Percentiles rank a stretch among this genome's conserved stretches.
phyloP scores from a whole-genome alignment of 352 stramenopile species.

The Phytophthora boehmeriae region DNA sequence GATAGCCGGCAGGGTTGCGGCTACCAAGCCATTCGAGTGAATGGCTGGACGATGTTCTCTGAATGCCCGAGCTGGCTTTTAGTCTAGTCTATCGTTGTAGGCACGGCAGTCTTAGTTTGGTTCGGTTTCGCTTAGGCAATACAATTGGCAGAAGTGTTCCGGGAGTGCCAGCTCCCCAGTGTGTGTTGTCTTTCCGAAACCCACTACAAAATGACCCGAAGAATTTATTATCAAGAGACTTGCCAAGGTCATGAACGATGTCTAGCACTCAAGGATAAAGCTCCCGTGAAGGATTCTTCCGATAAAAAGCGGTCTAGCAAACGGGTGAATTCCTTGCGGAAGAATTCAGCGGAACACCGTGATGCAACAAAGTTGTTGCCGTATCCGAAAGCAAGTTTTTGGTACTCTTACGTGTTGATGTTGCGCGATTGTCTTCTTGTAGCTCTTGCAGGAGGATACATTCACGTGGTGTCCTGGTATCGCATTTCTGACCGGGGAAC shows the following conservation, averaged over 20 bases:
- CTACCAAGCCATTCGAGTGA: too few species aligned
- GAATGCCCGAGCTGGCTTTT: too few species aligned
- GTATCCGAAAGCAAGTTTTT: conserved; percentile 10
- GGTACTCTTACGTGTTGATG: neutral
- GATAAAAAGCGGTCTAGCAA: neutral
- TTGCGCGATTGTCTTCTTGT: neutral
- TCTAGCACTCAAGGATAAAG: conserved; percentile 1
- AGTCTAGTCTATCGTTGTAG: too few species aligned
- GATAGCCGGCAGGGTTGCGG: too few species aligned
- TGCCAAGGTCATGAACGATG: conserved; percentile 21
- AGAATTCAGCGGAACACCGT: neutral
- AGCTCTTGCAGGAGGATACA: conserved; percentile 21
- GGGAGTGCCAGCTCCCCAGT: too few species aligned
- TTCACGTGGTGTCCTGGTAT: conserved; percentile 30
- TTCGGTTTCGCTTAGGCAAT: too few species aligned
- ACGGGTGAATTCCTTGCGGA: neutral
- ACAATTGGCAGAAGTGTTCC: too few species aligned
- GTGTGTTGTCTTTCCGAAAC: too few species aligned
- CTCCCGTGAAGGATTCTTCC: neutral
- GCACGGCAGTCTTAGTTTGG: too few species aligned
- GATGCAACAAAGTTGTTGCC: neutral
- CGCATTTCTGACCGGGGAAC: conserved; percentile 10
- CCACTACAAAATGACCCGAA: too few species aligned
- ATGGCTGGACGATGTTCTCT: too few species aligned
- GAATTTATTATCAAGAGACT: conserved; percentile 27